Base-by-base conservation (phyloP, 257 asterid species). In the Buddleja alternifolia region DNA sequence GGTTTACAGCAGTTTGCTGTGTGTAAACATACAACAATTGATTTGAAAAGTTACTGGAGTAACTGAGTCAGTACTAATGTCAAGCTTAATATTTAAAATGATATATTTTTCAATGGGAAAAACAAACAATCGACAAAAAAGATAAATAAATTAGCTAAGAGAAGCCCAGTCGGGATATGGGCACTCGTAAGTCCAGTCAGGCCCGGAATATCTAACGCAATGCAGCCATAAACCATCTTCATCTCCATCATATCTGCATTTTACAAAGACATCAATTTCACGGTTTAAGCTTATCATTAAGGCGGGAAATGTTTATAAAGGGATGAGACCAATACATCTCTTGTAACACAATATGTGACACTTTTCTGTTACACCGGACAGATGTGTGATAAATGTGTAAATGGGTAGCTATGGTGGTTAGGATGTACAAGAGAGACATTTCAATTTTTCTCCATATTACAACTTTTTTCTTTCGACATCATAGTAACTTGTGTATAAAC, bases 141-240 rank as follows among this genome's bases (percentile, higher is more conserved):
- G 14, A 5, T 10, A 47, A 46, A 60, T 58, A 68, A n/a, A 71
- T 66, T 77, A 82, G 70, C 47, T 36, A 46, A 86, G 80, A 39
- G 76, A 69, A 34, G 93, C 89, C 99, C 99, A 91, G 12, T 77
- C 80, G 10, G 97, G 97, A 78, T 75, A 80, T 14, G 97, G 96
- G 67, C 99, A 91, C 84, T 91, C 85, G 3, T 81, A 81, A 14
- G 71, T 74, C 99, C 97, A 94, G 74, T 57, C 85, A 24, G 95
- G 90, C 51, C 96, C 99, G 5, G 95, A 80, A 72, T 94, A 94
- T 83, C 76, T 77, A 58, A 87, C 81, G 70, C 82, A 94, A 64
- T 94, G 97, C 76, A 94, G 84, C 96, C 96, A 94, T 46, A 94
- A 77, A 58, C 97, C 97, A 68, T 80, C 90, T 81, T 94, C 97